These are phyloP conservation scores for Incumbomyces lentus DNA, from an alignment of 2,329 filamentous ascomycete species.

Conservation along the genomic window DNA sequence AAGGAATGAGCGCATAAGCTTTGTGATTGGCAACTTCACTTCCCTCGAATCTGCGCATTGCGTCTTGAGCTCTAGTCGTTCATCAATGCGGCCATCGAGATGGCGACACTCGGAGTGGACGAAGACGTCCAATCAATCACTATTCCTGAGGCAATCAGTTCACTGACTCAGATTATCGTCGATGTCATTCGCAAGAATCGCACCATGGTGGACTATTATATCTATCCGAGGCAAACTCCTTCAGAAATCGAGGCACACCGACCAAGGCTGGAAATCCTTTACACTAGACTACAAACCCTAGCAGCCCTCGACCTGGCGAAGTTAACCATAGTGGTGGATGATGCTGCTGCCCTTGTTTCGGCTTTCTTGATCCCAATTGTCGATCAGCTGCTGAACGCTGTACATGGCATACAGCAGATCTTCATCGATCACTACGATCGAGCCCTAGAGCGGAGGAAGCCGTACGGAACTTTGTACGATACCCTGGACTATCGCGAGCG, in stretches of 20 bases:
- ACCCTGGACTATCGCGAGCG: slow-evolving; percentile 13
- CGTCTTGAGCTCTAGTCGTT: no score
- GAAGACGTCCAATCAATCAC: slow-evolving; percentile 9
- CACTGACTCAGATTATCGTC: slow-evolving; percentile 9
- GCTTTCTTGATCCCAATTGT: slow-evolving; percentile 13
- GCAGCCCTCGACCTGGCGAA: slow-evolving; percentile 12
- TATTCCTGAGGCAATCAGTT: slow-evolving; percentile 14
- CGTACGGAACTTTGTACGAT: slow-evolving; percentile 15
- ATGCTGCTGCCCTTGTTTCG: slow-evolving; percentile 12
- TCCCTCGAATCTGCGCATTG: no score
- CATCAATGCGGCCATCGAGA: not conserved
- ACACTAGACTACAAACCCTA: slow-evolving; percentile 11
- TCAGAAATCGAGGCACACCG: slow-evolving; percentile 18
- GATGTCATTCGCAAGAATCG: slow-evolving; percentile 16
- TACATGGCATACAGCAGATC: slow-evolving; percentile 17
- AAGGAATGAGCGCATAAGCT: no score
- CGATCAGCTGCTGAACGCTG: slow-evolving; percentile 16
- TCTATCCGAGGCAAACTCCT: slow-evolving; percentile 16
- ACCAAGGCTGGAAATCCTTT: slow-evolving; percentile 20
- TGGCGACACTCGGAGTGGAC: not conserved
- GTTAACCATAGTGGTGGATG: slow-evolving; percentile 16
- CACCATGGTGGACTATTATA: slow-evolving; percentile 20
- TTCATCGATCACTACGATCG: slow-evolving; percentile 20
- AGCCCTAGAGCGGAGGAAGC: slow-evolving; percentile 13
- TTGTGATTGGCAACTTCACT: no score